Conservation (phyloP, 2,329 filamentous ascomycete species). For the Colletotrichum sp. region DNA sequence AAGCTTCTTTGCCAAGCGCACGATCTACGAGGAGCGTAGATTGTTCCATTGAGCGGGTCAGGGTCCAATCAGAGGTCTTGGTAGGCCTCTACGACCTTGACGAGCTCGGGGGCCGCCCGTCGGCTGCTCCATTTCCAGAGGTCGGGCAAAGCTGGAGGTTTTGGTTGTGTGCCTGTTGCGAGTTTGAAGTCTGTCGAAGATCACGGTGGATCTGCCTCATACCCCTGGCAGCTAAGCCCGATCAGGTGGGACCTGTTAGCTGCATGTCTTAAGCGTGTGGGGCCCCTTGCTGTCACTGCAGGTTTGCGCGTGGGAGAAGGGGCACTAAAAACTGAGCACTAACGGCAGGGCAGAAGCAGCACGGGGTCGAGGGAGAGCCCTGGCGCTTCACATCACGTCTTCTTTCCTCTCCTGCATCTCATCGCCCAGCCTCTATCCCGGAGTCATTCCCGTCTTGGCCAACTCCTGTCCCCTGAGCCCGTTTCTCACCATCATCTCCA, state of each 20-base stretch:
- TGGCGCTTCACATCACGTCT: neutral
- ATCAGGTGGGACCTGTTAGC: neutral
- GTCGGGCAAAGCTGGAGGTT: neutral
- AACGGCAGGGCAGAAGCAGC: neutral
- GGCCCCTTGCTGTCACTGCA: neutral
- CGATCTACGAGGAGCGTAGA: conserved; percentile 8
- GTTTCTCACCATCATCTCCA: neutral
- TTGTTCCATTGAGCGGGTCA: neutral
- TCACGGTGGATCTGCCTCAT: conserved; percentile 20
- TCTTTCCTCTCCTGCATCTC: neutral
- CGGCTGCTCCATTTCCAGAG: neutral
- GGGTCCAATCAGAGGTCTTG: neutral
- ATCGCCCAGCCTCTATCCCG: neutral
- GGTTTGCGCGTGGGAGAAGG: neutral
- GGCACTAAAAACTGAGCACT: neutral
- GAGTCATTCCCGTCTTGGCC: conserved; percentile 11
- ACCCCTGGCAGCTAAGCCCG: conserved; percentile 13
- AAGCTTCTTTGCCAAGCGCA: conserved; percentile 20
- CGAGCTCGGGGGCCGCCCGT: neutral
- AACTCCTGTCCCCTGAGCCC: neutral
- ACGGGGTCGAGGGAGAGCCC: neutral
- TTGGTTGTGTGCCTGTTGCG: neutral
- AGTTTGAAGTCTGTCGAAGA: conserved; percentile 23
- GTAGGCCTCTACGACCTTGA: neutral
- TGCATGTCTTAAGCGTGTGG: neutral